Percentiles rank a stretch among this genome's conserved stretches.
Evolutionary conservation across 306 rosid species (phyloP).

Genomic region (Dryas drummondii): DNA sequence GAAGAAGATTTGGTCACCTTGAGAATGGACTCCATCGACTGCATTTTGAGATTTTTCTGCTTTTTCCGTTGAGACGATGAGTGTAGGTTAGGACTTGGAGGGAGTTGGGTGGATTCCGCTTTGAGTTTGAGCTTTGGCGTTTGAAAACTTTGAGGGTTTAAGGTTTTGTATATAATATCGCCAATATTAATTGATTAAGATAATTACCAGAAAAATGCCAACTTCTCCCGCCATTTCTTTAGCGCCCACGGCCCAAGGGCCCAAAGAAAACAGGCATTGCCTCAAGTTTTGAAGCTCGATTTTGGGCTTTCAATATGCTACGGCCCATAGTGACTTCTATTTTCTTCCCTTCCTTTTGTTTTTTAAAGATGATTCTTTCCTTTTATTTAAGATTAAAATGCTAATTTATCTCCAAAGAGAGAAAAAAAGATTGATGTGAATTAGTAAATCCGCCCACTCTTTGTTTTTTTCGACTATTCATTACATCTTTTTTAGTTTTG

Average conservation of each 20-base stretch:
- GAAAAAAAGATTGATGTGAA: no score
- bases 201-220: background rate
- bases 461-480: no score
- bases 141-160: background rate
- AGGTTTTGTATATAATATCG: background rate
- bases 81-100: background rate
- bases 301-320: no score
- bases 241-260: background rate
- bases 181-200: background rate
- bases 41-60: constrained; percentile 4
- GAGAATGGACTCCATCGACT: constrained; percentile 46
- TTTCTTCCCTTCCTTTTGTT: no score
- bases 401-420: no score
- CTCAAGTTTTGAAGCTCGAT: no score
- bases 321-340: no score
- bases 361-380: no score
- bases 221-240: constrained; percentile 22
- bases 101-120: background rate
- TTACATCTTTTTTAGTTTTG: no score
- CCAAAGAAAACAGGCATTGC: background rate
- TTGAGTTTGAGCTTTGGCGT: background rate
- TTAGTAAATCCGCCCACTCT: no score
- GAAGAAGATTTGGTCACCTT: constrained; percentile 34
- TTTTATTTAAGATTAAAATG: no score
- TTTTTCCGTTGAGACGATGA: background rate